Evolutionary conservation across 352 stramenopile species (phyloP), one percentile per base, ranked within the genome.

Genomic region (Globisporangium camurandrum): DNA sequence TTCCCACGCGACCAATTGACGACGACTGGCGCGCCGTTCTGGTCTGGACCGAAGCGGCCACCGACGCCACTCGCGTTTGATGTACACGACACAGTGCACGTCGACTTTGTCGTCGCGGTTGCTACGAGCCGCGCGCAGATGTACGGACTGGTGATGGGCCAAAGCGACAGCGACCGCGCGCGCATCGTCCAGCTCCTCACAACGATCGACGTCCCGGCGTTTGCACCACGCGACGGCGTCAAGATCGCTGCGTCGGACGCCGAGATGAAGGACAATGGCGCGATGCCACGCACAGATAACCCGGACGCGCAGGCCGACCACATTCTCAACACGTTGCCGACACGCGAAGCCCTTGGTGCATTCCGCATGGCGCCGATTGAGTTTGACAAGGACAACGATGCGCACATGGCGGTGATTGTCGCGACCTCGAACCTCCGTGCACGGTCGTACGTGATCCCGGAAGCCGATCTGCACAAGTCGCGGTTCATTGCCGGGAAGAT

Each of bases 401-500:
- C 95, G 17, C 96, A 99, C 71, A 99, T 99, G 95, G 75, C 95
- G 30, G 93, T 99, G 49, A 96, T 99, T 14, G 95, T 97, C 14
- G 87, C 95, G 28, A 97, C 94, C 19, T 98, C 91, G 16, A 99
- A 99, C 66, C 63, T 99, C 31, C 92, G 97, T 16, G 96, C 95
- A 6, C 84, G 96, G 20, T 98, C 97, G 63, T 99, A 99, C 76
- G 92, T 88, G 40, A 99, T 99, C 51, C 88, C 86, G 16, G 97
- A 98, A 49, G 95, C 83, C 40, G 95, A 99, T 61, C 96, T 98
- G 65, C 95, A 99, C 72, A 93, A 97, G 48, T 98, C 95, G 27
- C 95, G 97, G 46, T 96, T 97, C 28, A 99, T 99, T 73, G 97
- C 97, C n/a, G 97, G 97, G 46, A 98, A 98, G 64, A 99, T 99